These are phyloP conservation scores for Huntiella savannae DNA, from an alignment of 2,329 filamentous ascomycete genomes.

Conservation along the genomic window DNA sequence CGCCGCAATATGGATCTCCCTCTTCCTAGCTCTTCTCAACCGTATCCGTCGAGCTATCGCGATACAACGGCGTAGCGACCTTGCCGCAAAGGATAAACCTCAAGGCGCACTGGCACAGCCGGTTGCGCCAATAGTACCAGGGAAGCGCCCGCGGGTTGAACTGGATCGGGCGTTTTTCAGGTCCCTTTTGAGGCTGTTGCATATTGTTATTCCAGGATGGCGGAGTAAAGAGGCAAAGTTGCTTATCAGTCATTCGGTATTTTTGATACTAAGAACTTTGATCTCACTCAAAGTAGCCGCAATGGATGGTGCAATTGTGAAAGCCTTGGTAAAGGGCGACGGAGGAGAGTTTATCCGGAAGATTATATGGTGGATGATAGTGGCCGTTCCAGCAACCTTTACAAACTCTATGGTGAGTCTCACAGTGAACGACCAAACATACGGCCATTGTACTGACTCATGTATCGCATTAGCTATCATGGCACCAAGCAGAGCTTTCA, in stretches of 20 bases:
- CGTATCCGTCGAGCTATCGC: conserved; percentile 80
- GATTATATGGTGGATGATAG: conserved; percentile 96
- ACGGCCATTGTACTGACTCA: not conserved
- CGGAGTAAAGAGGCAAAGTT: conserved; percentile 72
- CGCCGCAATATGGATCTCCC: conserved; percentile 62
- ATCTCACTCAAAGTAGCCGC: conserved; percentile 93
- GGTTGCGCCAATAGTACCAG: conserved; percentile 18
- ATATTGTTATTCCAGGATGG: conserved; percentile 82
- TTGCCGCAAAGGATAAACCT: conserved; percentile 22
- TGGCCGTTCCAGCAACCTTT: conserved; percentile 88
- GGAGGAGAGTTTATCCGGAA: conserved; percentile 77
- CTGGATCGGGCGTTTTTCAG: conserved; percentile 69
- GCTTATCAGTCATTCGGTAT: conserved; percentile 79
- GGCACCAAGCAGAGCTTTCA: conserved; percentile 88
- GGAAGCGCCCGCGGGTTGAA: conserved; percentile 60
- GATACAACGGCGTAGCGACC: conserved; percentile 48
- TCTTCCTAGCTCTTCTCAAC: conserved; percentile 64
- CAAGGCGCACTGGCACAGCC: conserved; percentile 16
- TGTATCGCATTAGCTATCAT: conserved; percentile 47
- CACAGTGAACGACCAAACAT: not conserved
- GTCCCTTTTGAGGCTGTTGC: conserved; percentile 56
- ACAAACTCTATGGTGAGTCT: conserved; percentile 85
- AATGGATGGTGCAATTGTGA: conserved; percentile 84
- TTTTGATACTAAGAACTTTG: conserved; percentile 73
- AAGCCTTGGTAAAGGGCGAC: conserved; percentile 75